Conservation (phyloP, 2,329 filamentous ascomycete species). For the Fusarium temperatum region DNA sequence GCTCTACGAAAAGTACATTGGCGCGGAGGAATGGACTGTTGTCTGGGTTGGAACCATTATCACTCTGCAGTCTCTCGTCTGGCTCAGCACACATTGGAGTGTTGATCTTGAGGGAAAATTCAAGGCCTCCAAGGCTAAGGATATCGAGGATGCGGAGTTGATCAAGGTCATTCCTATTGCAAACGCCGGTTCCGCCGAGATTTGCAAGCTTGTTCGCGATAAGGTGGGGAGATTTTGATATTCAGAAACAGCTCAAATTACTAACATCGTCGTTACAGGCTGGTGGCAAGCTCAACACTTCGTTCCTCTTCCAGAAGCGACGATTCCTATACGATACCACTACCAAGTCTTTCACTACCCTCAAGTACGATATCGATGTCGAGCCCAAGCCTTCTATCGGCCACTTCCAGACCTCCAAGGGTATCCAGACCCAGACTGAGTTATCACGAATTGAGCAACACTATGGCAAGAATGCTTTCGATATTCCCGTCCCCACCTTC, state of each 20-base stretch:
- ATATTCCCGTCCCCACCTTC: slow-evolving; percentile 96
- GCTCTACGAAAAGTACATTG: slow-evolving; percentile 89
- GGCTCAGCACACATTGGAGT: slow-evolving; percentile 98
- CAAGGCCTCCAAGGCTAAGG: slow-evolving; percentile 76
- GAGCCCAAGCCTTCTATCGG: slow-evolving; percentile 84
- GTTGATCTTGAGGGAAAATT: slow-evolving; percentile 86
- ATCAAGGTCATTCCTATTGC: slow-evolving; percentile 93
- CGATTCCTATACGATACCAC: slow-evolving; percentile 86
- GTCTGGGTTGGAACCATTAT: slow-evolving; percentile 91
- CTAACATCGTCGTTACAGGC: slow-evolving; percentile 53
- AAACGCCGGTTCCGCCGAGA: slow-evolving; percentile 90
- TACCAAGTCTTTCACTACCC: slow-evolving; percentile 78
- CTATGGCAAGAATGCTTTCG: slow-evolving; percentile 95
- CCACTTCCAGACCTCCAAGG: slow-evolving; percentile 81
- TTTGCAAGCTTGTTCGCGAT: slow-evolving; percentile 82
- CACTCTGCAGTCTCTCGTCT: slow-evolving; percentile 86
- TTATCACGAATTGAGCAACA: slow-evolving; percentile 85
- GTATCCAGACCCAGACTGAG: slow-evolving; percentile 78
- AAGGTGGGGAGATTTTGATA: slow-evolving; percentile 56
- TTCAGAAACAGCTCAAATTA: slow-evolving; percentile 3
- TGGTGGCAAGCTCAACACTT: slow-evolving; percentile 78
- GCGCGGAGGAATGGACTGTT: slow-evolving; percentile 97
- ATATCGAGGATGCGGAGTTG: slow-evolving; percentile 77
- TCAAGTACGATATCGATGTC: slow-evolving; percentile 83
- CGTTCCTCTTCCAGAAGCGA: slow-evolving; percentile 98